Conservation (phyloP, 2,329 filamentous ascomycete genomes). For the Gnomoniopsis sp. region DNA sequence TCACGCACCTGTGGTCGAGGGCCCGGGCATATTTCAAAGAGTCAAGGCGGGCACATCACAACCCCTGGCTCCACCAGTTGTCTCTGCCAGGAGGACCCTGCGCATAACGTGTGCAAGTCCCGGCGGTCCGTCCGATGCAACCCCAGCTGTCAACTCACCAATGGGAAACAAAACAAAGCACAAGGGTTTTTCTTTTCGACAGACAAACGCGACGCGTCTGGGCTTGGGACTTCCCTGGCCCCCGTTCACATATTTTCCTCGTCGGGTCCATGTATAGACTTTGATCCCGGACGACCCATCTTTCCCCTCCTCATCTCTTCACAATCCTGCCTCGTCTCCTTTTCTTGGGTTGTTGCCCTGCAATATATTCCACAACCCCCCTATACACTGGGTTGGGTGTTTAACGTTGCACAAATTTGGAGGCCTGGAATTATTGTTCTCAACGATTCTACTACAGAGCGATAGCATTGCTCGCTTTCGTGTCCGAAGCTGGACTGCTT, state of each 20-base stretch:
- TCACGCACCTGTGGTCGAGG: background rate
- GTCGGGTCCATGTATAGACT: background rate
- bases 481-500: background rate
- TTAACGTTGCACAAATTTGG: background rate
- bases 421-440: background rate
- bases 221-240: background rate
- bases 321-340: conserved; percentile 7
- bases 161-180: conserved; percentile 1
- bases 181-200: background rate
- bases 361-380: background rate
- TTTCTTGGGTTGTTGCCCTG: background rate
- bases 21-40: background rate
- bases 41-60: background rate
- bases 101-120: background rate
- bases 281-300: background rate
- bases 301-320: conserved; percentile 9
- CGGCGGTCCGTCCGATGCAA: background rate
- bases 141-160: background rate
- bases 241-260: background rate
- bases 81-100: background rate
- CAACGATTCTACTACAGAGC: background rate
- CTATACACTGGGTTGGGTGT: background rate
- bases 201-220: background rate
- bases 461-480: background rate
- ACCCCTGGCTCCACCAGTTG: background rate